A percentile compares a stretch with the other conserved stretches of the same genome.
Evolutionary conservation across 164 flowering plant species (phyloP).

Genomic region (Akebia trifoliata): DNA sequence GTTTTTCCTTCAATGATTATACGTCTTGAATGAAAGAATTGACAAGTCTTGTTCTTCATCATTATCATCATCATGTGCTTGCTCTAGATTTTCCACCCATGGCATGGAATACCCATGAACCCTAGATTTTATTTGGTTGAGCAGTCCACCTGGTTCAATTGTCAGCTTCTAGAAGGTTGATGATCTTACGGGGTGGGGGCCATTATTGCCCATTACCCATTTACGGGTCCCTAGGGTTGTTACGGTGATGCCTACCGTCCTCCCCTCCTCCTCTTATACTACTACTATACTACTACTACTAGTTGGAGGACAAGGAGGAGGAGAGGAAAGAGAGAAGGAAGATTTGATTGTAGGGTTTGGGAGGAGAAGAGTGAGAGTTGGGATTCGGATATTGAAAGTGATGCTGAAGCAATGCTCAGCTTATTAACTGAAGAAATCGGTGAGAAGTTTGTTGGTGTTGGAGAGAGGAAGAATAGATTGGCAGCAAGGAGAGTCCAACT

Average conservation of each 20-base stretch:
- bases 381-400: conserved; percentile 23
- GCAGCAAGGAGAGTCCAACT: conserved; percentile 12
- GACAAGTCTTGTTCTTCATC: conserved; percentile 9
- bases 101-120: conserved; percentile 20
- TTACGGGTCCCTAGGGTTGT: conserved; percentile 22
- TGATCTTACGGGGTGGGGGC: conserved; percentile 17
- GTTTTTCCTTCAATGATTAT: conserved; percentile 37
- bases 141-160: conserved; percentile 35
- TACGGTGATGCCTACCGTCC: conserved; percentile 28
- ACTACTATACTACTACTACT: too few species aligned
- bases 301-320: conserved; percentile 19
- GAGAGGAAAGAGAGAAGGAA: conserved; percentile 24
- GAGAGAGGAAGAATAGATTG: conserved; percentile 20
- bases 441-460: conserved; percentile 25
- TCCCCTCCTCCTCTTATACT: conserved; percentile 10
- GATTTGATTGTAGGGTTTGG: conserved; percentile 27
- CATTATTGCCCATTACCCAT: conserved; percentile 28
- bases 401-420: conserved; percentile 58
- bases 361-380: conserved; percentile 24
- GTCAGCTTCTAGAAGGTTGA: conserved; percentile 25
- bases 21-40: conserved; percentile 21
- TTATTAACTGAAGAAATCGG: conserved; percentile 54
- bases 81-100: conserved; percentile 16
- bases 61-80: conserved; percentile 17
- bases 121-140: conserved; percentile 34